These are phyloP conservation scores for Penicillium malachiteum DNA, from an alignment of 495 filamentous ascomycete genomes.

Conservation along the genomic window DNA sequence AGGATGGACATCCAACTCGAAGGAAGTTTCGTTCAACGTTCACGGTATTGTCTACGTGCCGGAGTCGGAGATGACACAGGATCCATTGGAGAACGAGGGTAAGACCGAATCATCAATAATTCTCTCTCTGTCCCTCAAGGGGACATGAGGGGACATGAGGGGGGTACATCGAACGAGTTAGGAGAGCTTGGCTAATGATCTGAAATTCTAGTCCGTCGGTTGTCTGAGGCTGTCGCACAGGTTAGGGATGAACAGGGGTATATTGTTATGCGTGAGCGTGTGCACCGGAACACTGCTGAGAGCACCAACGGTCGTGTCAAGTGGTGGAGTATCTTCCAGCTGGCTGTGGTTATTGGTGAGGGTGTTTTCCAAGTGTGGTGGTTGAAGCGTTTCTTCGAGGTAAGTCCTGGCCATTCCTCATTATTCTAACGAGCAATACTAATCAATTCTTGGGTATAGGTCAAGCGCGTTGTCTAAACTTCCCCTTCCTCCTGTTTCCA, in stretches of 20 bases:
- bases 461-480: conserved; percentile 45
- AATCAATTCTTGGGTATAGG: conserved; percentile 17
- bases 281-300: conserved; percentile 96
- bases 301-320: conserved; percentile 96
- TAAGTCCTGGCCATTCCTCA: conserved; percentile 31
- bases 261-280: conserved; percentile 91
- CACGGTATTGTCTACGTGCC: conserved; percentile 98
- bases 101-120: conserved; percentile 12
- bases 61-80: conserved; percentile 76
- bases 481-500: conserved; percentile 7
- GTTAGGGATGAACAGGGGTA: conserved; percentile 98
- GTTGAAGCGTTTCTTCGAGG: conserved; percentile 98
- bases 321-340: conserved; percentile 99
- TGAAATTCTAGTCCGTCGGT: conserved; percentile 63
- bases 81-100: conserved; percentile 91
- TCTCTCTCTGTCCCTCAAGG: no score
- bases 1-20: conserved; percentile 84
- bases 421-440: not conserved
- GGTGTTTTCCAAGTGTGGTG: conserved; percentile 99
- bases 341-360: conserved; percentile 84
- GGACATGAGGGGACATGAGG: no score
- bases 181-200: not conserved
- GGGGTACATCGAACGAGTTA: no score
- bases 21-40: conserved; percentile 98
- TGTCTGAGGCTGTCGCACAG: conserved; percentile 82